A percentile compares a stretch with the other conserved stretches of the same genome.
Conservation (phyloP, 1,284 basidiomycete genomes). For the Porogramme epimiltina region DNA sequence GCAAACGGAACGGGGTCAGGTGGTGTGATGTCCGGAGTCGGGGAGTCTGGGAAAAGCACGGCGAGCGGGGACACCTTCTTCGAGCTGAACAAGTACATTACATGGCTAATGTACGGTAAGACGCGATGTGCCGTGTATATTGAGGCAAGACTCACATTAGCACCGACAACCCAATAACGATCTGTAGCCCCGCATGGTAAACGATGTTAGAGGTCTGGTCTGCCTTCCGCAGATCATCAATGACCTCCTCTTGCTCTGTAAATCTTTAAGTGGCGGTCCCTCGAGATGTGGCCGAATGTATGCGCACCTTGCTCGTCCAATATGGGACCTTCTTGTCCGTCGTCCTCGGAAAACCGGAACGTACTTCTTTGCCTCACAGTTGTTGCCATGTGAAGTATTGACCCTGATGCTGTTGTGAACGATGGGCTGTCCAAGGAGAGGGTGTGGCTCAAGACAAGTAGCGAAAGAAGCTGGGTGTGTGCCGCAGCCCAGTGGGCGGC, state of each 20-base stretch:
- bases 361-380: constrained; percentile 28
- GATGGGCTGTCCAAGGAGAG: neutral
- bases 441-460: neutral
- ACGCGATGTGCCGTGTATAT: neutral
- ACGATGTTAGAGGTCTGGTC: constrained; percentile 21
- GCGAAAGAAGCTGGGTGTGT: neutral
- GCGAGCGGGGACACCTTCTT: constrained; percentile 26
- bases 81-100: constrained; percentile 23
- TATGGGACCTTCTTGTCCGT: constrained; percentile 21
- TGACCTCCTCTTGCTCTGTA: constrained; percentile 33
- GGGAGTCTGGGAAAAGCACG: constrained; percentile 17
- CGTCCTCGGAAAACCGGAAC: constrained; percentile 26
- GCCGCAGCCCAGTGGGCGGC: neutral
- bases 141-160: constrained; percentile 23
- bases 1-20: constrained; percentile 20
- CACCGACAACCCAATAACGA: constrained; percentile 25
- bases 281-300: too few relatives aligned
- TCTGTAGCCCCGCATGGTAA: constrained; percentile 23
- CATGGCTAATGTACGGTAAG: constrained; percentile 19
- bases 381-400: constrained; percentile 8
- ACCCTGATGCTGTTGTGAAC: too few relatives aligned
- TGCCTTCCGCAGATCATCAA: constrained; percentile 25
- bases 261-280: too few relatives aligned
- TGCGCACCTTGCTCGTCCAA: constrained; percentile 34
- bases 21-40: neutral